A percentile compares a stretch with the other conserved stretches of the same genome.
Evolutionary conservation across 2,329 filamentous ascomycete genomes (phyloP).

Genomic region (Fusarium sp.): DNA sequence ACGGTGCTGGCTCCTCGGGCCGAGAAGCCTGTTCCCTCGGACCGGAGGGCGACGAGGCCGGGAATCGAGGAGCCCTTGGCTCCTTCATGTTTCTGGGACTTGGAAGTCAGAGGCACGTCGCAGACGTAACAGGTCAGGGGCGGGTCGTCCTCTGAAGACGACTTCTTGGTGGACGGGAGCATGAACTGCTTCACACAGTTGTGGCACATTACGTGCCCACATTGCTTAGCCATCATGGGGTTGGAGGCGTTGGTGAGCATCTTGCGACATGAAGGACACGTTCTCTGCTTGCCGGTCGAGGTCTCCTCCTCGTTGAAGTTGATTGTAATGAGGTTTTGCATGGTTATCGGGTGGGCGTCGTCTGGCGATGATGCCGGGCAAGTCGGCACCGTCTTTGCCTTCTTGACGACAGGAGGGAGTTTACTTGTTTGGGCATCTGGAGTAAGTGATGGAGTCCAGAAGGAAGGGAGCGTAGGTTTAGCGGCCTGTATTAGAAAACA

Average conservation of each 20-base stretch:
- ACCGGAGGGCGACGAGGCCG: constrained; percentile 82
- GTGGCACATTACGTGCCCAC: constrained; percentile 91
- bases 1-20: constrained; percentile 87
- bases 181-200: constrained; percentile 89
- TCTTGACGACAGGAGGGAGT: constrained; percentile 68
- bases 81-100: constrained; percentile 54
- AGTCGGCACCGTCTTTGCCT: constrained; percentile 74
- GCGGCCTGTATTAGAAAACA: constrained; percentile 57
- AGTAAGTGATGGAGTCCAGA: constrained; percentile 91
- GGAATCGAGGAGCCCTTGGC: constrained; percentile 70
- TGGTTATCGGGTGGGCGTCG: constrained; percentile 77
- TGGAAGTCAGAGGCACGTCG: constrained; percentile 77
- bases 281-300: constrained; percentile 55
- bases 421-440: constrained; percentile 63
- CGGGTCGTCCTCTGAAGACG: constrained; percentile 59
- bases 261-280: constrained; percentile 90
- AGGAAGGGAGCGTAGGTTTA: constrained; percentile 81
- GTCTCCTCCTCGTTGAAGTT: constrained; percentile 79
- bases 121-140: constrained; percentile 81
- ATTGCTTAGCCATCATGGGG: constrained; percentile 86
- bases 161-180: constrained; percentile 62
- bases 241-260: constrained; percentile 83
- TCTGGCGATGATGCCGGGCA: constrained; percentile 80
- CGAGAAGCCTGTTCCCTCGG: constrained; percentile 93
- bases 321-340: constrained; percentile 82